Conservation (phyloP, 169 alveolate species). For the Plasmodium cynomolgi region DNA sequence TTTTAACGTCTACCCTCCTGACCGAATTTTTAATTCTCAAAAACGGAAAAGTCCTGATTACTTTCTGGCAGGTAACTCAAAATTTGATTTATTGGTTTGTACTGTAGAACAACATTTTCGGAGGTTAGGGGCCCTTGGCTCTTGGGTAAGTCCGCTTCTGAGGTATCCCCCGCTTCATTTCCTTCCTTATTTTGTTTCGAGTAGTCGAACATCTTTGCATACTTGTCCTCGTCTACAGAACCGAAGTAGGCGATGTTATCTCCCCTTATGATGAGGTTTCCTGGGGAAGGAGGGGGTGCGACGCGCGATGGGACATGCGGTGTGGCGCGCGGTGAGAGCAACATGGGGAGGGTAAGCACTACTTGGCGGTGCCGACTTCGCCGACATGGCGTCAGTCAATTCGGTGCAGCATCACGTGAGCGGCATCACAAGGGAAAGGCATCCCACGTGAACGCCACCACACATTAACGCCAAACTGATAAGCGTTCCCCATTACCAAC, state of each 20-base stretch:
- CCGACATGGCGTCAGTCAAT: not conserved
- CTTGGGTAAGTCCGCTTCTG: not conserved
- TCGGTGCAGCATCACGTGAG: not conserved
- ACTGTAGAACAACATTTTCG: slow-evolving; percentile 16
- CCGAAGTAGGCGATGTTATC: slow-evolving; percentile 87
- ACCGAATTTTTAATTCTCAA: slow-evolving; percentile 22
- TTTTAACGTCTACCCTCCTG: not conserved
- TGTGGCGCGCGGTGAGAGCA: not conserved
- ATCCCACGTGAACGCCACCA: not conserved
- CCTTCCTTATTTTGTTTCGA: slow-evolving; percentile 2
- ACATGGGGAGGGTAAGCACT: not conserved
- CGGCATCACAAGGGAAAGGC: not conserved
- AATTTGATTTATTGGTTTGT: slow-evolving; percentile 47
- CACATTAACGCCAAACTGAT: not conserved
- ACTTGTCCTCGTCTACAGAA: slow-evolving; percentile 80
- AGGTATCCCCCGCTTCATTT: not conserved
- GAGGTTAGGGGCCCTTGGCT: not conserved
- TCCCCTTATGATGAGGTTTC: slow-evolving; percentile 83
- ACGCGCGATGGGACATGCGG: not conserved
- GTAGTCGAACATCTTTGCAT: slow-evolving; percentile 79
- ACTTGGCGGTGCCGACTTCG: not conserved
- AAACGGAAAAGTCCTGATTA: slow-evolving; percentile 5
- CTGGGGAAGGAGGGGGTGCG: slow-evolving; percentile 18
- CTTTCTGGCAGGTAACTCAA: slow-evolving; percentile 13
- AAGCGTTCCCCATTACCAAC: slow-evolving; percentile 75